A percentile compares a stretch with the other conserved stretches of the same genome.
These are phyloP conservation scores for Stentor roeselii DNA, from an alignment of 73 alveolate genomes.

Conservation along the genomic window DNA sequence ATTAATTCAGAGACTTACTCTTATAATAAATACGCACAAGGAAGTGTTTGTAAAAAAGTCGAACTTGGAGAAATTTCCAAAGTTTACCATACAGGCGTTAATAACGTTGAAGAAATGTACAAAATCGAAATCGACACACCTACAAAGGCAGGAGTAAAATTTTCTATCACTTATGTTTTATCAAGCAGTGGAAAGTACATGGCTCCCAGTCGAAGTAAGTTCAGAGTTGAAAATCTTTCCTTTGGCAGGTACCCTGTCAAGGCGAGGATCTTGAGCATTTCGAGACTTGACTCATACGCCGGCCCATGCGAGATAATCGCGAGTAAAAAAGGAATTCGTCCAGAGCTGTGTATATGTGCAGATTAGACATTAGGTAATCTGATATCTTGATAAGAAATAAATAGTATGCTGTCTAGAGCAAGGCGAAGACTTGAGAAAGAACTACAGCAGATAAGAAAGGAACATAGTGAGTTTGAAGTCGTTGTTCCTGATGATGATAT, in stretches of 20 bases:
- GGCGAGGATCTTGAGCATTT: too few species aligned
- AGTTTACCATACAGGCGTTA: neutral
- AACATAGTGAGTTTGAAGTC: neutral
- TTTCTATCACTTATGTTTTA: too few species aligned
- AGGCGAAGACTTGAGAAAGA: constrained; percentile 9
- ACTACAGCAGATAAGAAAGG: neutral
- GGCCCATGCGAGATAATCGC: too few species aligned
- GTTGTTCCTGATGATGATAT: neutral
- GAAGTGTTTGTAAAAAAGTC: neutral
- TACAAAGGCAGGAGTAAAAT: too few species aligned
- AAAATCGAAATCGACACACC: neutral
- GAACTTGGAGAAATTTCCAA: neutral
- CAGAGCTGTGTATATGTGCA: too few species aligned
- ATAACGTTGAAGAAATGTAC: neutral
- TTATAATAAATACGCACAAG: neutral
- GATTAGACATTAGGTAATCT: too few species aligned
- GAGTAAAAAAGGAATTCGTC: too few species aligned
- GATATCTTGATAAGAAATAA: neutral
- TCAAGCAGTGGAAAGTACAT: too few species aligned
- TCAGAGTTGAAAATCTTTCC: too few species aligned
- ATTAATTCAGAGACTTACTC: neutral
- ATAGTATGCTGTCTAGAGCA: constrained; percentile 14
- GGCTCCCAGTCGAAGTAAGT: too few species aligned
- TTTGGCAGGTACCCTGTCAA: too few species aligned
- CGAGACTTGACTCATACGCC: too few species aligned